phyloP scores from a whole-genome alignment of 345 rosid genomes.

The Zanthoxylum bungeanum region DNA sequence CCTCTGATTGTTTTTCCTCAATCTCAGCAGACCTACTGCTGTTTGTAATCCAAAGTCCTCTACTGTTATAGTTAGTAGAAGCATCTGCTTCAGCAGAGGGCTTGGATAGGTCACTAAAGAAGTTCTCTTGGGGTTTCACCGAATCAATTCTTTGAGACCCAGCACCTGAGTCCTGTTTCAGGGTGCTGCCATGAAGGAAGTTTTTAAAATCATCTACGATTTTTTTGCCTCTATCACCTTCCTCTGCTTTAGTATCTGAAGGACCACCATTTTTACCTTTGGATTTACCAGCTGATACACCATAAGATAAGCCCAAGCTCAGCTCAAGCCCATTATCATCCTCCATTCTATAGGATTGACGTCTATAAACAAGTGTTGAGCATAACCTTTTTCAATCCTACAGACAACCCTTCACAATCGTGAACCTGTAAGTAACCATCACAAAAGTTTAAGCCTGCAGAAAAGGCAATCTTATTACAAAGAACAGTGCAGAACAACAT shows the following conservation, averaged over 20 bases:
- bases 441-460: not conserved
- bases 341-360: slow-evolving; percentile 46
- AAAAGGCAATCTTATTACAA: not conserved
- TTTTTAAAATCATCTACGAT: slow-evolving; percentile 66
- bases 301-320: slow-evolving; percentile 89
- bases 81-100: slow-evolving; percentile 48
- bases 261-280: slow-evolving; percentile 61
- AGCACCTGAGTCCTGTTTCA: slow-evolving; percentile 53
- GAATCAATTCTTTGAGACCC: slow-evolving; percentile 66
- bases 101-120: slow-evolving; percentile 77
- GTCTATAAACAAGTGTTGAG: slow-evolving; percentile 1
- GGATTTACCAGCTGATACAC: slow-evolving; percentile 68
- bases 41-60: slow-evolving; percentile 51
- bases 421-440: not conserved
- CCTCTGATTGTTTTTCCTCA: slow-evolving; percentile 53
- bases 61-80: slow-evolving; percentile 42
- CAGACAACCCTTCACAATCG: slow-evolving; percentile 4
- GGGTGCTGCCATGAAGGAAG: slow-evolving; percentile 57
- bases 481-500: not conserved
- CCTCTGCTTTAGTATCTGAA: slow-evolving; percentile 54
- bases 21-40: slow-evolving; percentile 37
- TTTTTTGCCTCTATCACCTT: slow-evolving; percentile 66
- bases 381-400: not conserved
- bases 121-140: slow-evolving; percentile 67
- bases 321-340: slow-evolving; percentile 93